Evolutionary conservation across 2,329 filamentous ascomycete genomes (phyloP).

Genomic region (Fusarium incarnatum): DNA sequence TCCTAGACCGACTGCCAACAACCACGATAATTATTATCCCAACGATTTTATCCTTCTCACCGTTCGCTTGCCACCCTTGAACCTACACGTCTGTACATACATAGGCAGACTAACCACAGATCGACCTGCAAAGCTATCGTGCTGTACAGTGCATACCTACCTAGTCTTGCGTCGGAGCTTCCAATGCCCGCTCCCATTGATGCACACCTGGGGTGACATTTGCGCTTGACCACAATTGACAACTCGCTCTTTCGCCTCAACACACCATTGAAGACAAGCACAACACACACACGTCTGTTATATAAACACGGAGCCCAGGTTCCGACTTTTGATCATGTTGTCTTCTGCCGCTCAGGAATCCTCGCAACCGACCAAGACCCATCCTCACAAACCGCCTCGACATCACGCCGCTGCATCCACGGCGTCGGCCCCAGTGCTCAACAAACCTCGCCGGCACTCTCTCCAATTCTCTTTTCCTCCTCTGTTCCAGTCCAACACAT

Average conservation of each 20-base stretch:
- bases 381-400: slow-evolving; percentile 40
- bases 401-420: slow-evolving; percentile 43
- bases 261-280: slow-evolving; percentile 25
- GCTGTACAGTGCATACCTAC: slow-evolving; percentile 19
- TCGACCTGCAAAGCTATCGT: slow-evolving; percentile 34
- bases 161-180: slow-evolving; percentile 15
- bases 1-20: slow-evolving; percentile 37
- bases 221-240: slow-evolving; percentile 27
- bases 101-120: slow-evolving; percentile 24
- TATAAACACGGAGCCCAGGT: slow-evolving; percentile 35
- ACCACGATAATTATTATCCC: slow-evolving; percentile 37
- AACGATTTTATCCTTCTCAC: slow-evolving; percentile 36
- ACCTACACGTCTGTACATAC: slow-evolving; percentile 30
- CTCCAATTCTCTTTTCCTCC: slow-evolving; percentile 63
- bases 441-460: slow-evolving; percentile 51
- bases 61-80: slow-evolving; percentile 38
- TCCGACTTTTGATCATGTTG: slow-evolving; percentile 33
- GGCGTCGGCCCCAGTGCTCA: slow-evolving; percentile 37
- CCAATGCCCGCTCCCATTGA: slow-evolving; percentile 44
- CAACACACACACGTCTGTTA: slow-evolving; percentile 18
- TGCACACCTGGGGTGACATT: slow-evolving; percentile 37
- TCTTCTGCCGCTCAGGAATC: slow-evolving; percentile 30
- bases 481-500: slow-evolving; percentile 61
- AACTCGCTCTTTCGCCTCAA: slow-evolving; percentile 25
- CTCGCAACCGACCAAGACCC: slow-evolving; percentile 34